Base-by-base conservation (phyloP, 2,329 filamentous ascomycete species). In the Talaromyces verruculosus region DNA sequence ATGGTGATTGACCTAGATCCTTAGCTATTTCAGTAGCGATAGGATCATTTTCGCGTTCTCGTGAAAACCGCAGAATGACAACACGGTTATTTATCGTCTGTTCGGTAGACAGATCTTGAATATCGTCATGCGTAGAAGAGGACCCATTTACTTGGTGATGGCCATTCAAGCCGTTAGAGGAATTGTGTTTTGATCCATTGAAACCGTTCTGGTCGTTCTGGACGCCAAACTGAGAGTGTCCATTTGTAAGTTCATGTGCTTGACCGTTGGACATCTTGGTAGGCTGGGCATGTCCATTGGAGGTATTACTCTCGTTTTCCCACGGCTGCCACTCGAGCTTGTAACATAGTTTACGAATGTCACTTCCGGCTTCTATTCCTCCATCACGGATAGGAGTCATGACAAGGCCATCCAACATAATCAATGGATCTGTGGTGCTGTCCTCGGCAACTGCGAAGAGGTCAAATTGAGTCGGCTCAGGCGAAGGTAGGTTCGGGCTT, bases 341-440 rank as follows among this genome's bases (percentile, higher is more conserved):
- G 57, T 72, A 72, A 64, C 72, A 73, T 19, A 72, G 37, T 37
- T 70, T 69, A 3, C 67, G 69, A 19, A 47, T 25, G 1, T 67
- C 63, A 4, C 55, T 60, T 11, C 65, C 49, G 17, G 63, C 39
- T 13, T 49, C 35, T 0, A 65, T 25, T 5, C 67, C 65, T 11
- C 65, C n/a, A 6, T 73, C 68, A 19, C 69, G 71, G 47, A 73
- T 69, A 0, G 72, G 72, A 28, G 72, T 73, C 72, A 73, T 73
- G 1, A 72, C 39, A 7, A 73, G 43, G 1, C 71, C 71, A 43
- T 72, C 67, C 47, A 73, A 68, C 19, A 58, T 64, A 19, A 73
- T 71, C 22, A 72, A 28, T 1, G 71, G 62, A 11, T 72, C 71
- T 0, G 67, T 43, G 1, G 69, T 68, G 45, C 62, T 61, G 15